Percentiles rank a stretch among this genome's conserved stretches.
Evolutionary conservation across 1,139 yeast species (phyloP).

Genomic region (Hemisphaericaspora lyxosophila): DNA sequence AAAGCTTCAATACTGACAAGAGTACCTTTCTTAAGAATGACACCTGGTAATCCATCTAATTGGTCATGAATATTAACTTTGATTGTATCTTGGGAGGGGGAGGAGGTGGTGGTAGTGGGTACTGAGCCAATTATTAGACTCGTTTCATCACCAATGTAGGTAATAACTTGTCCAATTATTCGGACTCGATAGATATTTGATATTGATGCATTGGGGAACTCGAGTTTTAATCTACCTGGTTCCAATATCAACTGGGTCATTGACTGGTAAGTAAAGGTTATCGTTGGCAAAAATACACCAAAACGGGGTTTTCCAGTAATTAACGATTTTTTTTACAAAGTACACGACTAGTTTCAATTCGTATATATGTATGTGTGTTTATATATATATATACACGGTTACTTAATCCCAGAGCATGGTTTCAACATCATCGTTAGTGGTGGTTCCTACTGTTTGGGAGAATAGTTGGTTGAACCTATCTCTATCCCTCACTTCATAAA

Average conservation of each 20-base stretch:
- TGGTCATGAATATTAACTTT: constrained; percentile 11
- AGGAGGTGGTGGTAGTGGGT: constrained; percentile 9
- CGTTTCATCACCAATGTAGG: constrained; percentile 15
- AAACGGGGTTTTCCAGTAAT: no score
- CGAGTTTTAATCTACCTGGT: constrained; percentile 21
- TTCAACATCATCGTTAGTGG: not conserved
- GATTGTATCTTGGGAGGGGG: not conserved
- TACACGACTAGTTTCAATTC: no score
- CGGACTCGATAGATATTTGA: constrained; percentile 24
- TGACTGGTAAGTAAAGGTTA: not conserved
- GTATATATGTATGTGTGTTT: no score
- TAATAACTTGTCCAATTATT: constrained; percentile 30
- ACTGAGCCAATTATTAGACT: constrained; percentile 13
- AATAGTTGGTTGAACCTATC: not conserved
- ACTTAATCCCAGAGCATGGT: not conserved
- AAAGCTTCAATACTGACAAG: constrained; percentile 20
- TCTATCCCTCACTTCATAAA: constrained; percentile 5
- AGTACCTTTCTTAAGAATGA: constrained; percentile 14
- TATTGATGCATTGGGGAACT: constrained; percentile 25
- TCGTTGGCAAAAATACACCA: no score
- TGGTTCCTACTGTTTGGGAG: not conserved
- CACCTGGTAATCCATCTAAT: constrained; percentile 10
- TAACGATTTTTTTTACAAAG: no score
- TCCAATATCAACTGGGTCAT: constrained; percentile 34
- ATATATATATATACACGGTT: no score